Percentiles rank a stretch among this genome's conserved stretches.
Evolutionary conservation across 2,329 filamentous ascomycete genomes (phyloP).

Genomic region (Talaromyces piceae): DNA sequence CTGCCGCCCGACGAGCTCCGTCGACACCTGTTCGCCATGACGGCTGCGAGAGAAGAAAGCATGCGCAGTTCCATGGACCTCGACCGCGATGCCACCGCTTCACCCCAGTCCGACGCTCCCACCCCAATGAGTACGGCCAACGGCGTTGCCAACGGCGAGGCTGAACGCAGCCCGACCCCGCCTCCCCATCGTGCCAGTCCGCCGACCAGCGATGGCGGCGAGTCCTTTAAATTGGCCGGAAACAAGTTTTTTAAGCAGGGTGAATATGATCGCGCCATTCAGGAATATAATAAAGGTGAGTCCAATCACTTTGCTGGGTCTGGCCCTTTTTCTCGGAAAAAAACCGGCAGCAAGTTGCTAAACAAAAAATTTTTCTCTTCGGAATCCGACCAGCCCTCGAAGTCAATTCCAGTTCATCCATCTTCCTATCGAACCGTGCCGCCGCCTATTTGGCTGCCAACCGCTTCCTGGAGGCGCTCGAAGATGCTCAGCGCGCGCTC

Average conservation of each 20-base stretch:
- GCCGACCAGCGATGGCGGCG: constrained; percentile 68
- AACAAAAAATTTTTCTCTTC: background rate
- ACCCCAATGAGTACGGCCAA: constrained; percentile 17
- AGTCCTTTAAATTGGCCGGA: constrained; percentile 83
- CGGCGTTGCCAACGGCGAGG: constrained; percentile 26
- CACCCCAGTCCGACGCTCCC: constrained; percentile 44
- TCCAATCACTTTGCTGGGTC: constrained; percentile 8
- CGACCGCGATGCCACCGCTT: constrained; percentile 56
- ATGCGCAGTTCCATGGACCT: constrained; percentile 65
- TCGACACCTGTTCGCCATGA: constrained; percentile 55
- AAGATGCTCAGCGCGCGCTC: constrained; percentile 76
- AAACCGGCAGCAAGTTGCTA: too few species aligned
- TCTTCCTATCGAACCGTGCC: constrained; percentile 89
- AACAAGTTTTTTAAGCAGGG: constrained; percentile 97
- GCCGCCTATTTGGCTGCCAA: constrained; percentile 88
- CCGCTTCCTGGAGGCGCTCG: constrained; percentile 69
- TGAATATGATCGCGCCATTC: constrained; percentile 79
- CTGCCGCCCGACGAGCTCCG: constrained; percentile 82
- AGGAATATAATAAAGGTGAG: constrained; percentile 90
- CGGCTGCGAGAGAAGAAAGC: constrained; percentile 35
- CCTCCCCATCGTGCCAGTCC: constrained; percentile 36
- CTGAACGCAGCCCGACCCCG: constrained; percentile 38
- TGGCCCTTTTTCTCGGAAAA: too few species aligned
- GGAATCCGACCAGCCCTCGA: constrained; percentile 62
- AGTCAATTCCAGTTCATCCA: constrained; percentile 74